These are phyloP conservation scores for Saururus chinensis DNA, from an alignment of 164 flowering plant genomes.

Conservation along the genomic window DNA sequence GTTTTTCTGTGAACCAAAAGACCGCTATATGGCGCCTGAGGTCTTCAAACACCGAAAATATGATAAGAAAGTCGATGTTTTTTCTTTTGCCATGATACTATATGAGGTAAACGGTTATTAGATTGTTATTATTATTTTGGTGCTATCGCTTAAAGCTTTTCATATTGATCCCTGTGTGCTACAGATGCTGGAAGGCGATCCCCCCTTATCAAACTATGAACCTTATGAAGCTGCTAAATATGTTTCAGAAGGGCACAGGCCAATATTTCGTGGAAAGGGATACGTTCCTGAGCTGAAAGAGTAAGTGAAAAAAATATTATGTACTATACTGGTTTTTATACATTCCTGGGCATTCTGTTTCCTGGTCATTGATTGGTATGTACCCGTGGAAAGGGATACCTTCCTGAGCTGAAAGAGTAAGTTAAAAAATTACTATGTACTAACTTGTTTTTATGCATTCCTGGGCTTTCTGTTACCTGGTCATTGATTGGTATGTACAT, in stretches of 20 bases:
- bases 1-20: constrained; percentile 25
- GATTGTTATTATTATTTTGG: too few species aligned
- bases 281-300: constrained; percentile 54
- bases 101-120: constrained; percentile 60
- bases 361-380: background rate
- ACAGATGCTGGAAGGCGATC: constrained; percentile 97
- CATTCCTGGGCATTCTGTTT: background rate
- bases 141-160: too few species aligned
- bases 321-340: background rate
- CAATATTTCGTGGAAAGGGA: constrained; percentile 63
- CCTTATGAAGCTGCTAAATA: constrained; percentile 94
- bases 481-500: background rate
- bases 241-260: constrained; percentile 89
- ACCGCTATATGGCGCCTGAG: constrained; percentile 99
- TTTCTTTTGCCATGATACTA: constrained; percentile 96
- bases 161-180: background rate
- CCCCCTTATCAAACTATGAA: constrained; percentile 75
- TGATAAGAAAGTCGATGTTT: constrained; percentile 98
- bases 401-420: constrained; percentile 71
- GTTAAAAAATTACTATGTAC: constrained; percentile 12
- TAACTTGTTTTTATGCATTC: background rate
- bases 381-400: constrained; percentile 21
- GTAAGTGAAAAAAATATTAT: constrained; percentile 40
- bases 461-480: too few species aligned
- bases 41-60: constrained; percentile 96